Conservation (phyloP, 1,139 yeast species). For the Suhomyces chickasaworum region DNA sequence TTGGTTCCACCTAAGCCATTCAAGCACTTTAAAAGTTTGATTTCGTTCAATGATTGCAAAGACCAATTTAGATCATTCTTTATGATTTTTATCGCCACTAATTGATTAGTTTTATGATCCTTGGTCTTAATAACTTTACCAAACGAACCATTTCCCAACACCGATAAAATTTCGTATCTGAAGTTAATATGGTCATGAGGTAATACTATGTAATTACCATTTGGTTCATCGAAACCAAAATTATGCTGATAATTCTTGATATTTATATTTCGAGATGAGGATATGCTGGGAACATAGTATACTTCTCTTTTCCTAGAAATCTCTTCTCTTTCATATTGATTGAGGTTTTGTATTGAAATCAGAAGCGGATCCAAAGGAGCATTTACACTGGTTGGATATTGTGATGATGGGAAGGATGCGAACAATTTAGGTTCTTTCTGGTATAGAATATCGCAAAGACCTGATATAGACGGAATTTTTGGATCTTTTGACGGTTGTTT, state of each 20-base stretch:
- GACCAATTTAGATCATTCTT: slow-evolving; percentile 76
- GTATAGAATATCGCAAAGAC: slow-evolving; percentile 2
- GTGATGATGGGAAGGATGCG: slow-evolving; percentile 9
- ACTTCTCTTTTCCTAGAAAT: slow-evolving; percentile 41
- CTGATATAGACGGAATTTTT: slow-evolving; percentile 1
- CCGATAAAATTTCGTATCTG: slow-evolving; percentile 61
- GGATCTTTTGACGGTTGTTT: background rate
- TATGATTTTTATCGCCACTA: slow-evolving; percentile 76
- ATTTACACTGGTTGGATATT: background rate
- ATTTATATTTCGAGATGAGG: slow-evolving; percentile 34
- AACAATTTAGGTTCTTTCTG: slow-evolving; percentile 9
- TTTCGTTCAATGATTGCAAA: slow-evolving; percentile 77
- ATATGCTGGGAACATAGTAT: slow-evolving; percentile 38
- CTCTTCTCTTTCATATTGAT: slow-evolving; percentile 58
- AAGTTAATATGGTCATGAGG: slow-evolving; percentile 76
- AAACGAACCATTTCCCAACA: slow-evolving; percentile 80
- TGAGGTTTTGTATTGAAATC: slow-evolving; percentile 23
- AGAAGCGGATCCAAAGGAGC: background rate
- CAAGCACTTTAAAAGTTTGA: slow-evolving; percentile 62
- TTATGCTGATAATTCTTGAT: slow-evolving; percentile 48
- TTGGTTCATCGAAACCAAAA: slow-evolving; percentile 73
- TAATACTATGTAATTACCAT: slow-evolving; percentile 61
- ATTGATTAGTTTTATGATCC: slow-evolving; percentile 58
- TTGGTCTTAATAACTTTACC: slow-evolving; percentile 74
- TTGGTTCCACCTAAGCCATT: slow-evolving; percentile 15